Base-by-base conservation (phyloP, 768 basidiomycete genomes). In the Pleurotus giganteus region DNA sequence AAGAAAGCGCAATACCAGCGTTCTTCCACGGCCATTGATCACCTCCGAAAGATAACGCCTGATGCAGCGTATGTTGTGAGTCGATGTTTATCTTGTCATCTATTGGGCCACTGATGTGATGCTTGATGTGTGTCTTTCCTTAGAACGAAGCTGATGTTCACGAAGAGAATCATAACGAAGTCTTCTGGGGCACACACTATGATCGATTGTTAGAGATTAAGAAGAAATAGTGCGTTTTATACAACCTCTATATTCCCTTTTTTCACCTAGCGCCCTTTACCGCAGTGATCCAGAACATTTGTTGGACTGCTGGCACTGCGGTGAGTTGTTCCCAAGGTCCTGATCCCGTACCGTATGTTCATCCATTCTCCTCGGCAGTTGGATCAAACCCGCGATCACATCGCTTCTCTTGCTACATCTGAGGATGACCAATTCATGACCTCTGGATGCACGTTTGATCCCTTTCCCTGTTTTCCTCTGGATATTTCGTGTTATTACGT, bases 291-390 rank as follows among this genome's bases (percentile, higher is more conserved):
- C 79, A 24, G 63, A 78, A 27, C 71, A 71, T 13, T 65, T 78
- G 28, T 62, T 80, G 4, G 77, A 79, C 55, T 79, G 79, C 57
- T 80, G 78, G 78, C 77, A 78, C 28, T 78, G 78, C 58, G 75
- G 76, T 74, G 37, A 63, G 72, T 67, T 4, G 8, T 41, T 13
- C 8, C 23, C 15, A 12, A 54, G 11, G 6, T 42, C 9, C 11
- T 6, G 24, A 31, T 24, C 8, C 19, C 17, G 23, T 8, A 15
- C 19, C 4, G 23, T 21, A 17, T 17, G 17, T 12, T n/a, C 19
- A 39, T 43, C 41, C 11, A 53, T 54, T 24, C 13, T 24, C 24
- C 15, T 39, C 53, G 15, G 11, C 37, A 75, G 74, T 75, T 28
- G 73, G 72, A 7, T 75, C 69, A 71, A 67, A 71, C 39, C 63